Evolutionary conservation across 257 asterid species (phyloP).

Genomic region (Pogostemon cablin): DNA sequence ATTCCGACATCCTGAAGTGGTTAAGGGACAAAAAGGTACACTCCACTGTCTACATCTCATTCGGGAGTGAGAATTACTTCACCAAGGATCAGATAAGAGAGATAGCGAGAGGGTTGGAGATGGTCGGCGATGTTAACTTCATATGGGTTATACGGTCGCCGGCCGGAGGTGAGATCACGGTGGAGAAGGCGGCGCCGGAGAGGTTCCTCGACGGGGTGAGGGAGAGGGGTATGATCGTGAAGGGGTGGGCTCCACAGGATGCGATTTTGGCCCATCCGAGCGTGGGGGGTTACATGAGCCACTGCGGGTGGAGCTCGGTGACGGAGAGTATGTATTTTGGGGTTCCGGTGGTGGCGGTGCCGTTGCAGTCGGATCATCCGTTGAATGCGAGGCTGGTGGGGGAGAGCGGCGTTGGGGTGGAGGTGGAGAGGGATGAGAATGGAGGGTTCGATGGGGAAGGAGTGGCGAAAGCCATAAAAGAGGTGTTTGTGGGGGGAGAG

Average conservation of each 20-base stretch:
- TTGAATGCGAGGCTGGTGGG: conserved; percentile 36
- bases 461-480: conserved; percentile 33
- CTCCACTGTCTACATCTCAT: conserved; percentile 44
- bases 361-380: conserved; percentile 44
- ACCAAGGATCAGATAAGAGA: conserved; percentile 38
- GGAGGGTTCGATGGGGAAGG: conserved; percentile 13
- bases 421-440: conserved; percentile 32
- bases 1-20: conserved; percentile 39
- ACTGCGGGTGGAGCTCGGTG: conserved; percentile 45
- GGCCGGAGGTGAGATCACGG: neutral
- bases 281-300: conserved; percentile 44
- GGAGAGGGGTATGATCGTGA: conserved; percentile 32
- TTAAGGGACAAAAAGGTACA: conserved; percentile 11
- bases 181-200: conserved; percentile 32
- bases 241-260: conserved; percentile 42
- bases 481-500: conserved; percentile 23
- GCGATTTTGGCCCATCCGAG: conserved; percentile 34
- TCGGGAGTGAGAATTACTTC: conserved; percentile 53
- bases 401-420: conserved; percentile 40
- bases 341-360: conserved; percentile 41
- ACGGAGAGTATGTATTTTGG: conserved; percentile 28
- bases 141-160: conserved; percentile 44
- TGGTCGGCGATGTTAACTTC: conserved; percentile 29
- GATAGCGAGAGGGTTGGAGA: conserved; percentile 43
- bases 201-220: conserved; percentile 40